Conservation (phyloP, 305 asterid species). For the Withania somnifera region DNA sequence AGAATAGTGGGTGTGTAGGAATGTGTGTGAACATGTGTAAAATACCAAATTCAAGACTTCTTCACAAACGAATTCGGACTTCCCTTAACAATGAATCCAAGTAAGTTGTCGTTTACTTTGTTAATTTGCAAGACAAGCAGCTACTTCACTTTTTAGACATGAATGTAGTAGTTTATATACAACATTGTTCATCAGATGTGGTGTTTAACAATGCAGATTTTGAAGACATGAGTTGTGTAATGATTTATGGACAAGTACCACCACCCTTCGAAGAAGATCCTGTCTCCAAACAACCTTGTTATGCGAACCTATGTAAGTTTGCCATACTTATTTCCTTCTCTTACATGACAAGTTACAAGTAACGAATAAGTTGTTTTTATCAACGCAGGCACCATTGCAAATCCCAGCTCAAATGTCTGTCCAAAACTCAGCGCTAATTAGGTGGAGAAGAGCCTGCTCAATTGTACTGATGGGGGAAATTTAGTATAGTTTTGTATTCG, state of each 20-base stretch:
- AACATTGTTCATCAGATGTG: neutral
- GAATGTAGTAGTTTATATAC: neutral
- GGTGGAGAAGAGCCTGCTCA: neutral
- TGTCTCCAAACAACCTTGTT: constrained; percentile 68
- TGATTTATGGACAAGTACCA: constrained; percentile 84
- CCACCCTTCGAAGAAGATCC: constrained; percentile 75
- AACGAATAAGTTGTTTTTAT: neutral
- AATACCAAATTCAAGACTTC: constrained; percentile 89
- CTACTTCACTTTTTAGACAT: neutral
- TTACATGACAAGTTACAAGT: neutral
- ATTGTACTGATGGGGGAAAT: neutral
- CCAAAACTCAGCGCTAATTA: constrained; percentile 37
- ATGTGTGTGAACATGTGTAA: constrained; percentile 92
- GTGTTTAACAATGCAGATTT: constrained; percentile 40
- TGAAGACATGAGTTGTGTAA: constrained; percentile 95
- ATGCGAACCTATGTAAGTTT: constrained; percentile 24
- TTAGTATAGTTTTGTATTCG: neutral
- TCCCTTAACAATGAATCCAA: constrained; percentile 87
- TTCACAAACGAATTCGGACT: constrained; percentile 96
- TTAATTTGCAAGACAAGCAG: neutral
- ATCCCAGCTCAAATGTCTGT: constrained; percentile 40
- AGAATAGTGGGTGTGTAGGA: constrained; percentile 91
- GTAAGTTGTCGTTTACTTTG: constrained; percentile 21
- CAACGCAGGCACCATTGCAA: constrained; percentile 55
- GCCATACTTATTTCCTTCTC: neutral